These are phyloP conservation scores for Colletotrichum nymphaeae DNA, from an alignment of 2,329 filamentous ascomycete species.

Conservation along the genomic window DNA sequence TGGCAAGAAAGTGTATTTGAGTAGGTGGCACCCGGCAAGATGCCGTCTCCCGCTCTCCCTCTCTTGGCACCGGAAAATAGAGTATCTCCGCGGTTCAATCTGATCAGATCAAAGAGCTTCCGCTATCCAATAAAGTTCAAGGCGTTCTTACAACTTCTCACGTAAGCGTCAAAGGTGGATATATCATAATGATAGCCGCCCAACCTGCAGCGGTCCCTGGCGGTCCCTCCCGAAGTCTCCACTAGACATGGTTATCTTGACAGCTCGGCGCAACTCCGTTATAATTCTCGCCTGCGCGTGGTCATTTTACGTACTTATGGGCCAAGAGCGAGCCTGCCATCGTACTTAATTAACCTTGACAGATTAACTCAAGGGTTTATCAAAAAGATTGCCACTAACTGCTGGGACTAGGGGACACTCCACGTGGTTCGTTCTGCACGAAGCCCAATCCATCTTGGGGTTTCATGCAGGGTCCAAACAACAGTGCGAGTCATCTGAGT, in stretches of 20 bases:
- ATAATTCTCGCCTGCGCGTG: neutral
- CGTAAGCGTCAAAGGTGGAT: neutral
- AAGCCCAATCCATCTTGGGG: neutral
- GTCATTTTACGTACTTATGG: neutral
- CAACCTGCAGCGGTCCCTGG: neutral
- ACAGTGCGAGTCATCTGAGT: neutral
- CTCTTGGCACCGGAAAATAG: neutral
- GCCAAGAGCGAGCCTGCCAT: neutral
- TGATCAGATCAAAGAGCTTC: neutral
- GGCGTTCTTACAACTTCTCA: neutral
- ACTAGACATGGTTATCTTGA: neutral
- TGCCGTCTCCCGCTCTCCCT: neutral
- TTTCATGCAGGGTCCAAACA: neutral
- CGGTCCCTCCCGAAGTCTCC: neutral
- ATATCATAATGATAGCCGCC: too few species aligned
- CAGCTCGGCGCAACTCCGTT: neutral
- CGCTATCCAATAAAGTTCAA: neutral
- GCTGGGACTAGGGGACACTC: neutral
- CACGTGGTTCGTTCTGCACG: neutral
- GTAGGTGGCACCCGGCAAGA: neutral
- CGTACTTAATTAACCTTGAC: neutral
- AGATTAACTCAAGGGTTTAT: neutral
- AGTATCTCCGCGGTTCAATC: neutral
- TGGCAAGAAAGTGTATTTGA: neutral
- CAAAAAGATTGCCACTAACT: neutral